A percentile compares a stretch with the other conserved stretches of the same genome.
These are phyloP conservation scores for Chlorociboria aeruginascens DNA, from an alignment of 495 filamentous ascomycete species.

Conservation along the genomic window DNA sequence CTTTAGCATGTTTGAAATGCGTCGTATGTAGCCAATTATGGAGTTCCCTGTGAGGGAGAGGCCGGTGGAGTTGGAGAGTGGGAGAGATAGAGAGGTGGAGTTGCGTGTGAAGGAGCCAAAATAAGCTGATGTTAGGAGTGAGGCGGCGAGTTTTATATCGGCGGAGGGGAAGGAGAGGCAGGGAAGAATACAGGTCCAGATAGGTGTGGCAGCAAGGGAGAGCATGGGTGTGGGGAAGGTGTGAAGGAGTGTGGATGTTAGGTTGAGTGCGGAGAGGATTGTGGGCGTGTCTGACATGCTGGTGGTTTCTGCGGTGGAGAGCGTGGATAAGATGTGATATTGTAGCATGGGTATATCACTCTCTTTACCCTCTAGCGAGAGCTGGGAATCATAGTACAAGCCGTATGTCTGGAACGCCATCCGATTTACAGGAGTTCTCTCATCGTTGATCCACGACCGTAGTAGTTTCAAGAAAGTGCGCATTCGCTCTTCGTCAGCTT, in stretches of 20 bases:
- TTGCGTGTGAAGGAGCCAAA: constrained; percentile 64
- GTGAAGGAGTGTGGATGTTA: constrained; percentile 55
- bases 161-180: constrained; percentile 62
- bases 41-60: constrained; percentile 51
- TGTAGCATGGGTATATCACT: constrained; percentile 21
- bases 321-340: constrained; percentile 31
- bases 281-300: constrained; percentile 55
- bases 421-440: constrained; percentile 54
- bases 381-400: constrained; percentile 63
- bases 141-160: constrained; percentile 65
- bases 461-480: constrained; percentile 56
- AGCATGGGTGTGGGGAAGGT: constrained; percentile 50
- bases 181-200: constrained; percentile 56
- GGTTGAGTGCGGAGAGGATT: constrained; percentile 61
- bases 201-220: constrained; percentile 33
- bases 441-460: constrained; percentile 64
- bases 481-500: constrained; percentile 60
- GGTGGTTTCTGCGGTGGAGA: constrained; percentile 34
- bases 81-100: constrained; percentile 40
- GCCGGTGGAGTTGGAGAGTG: constrained; percentile 57
- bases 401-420: constrained; percentile 69
- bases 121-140: constrained; percentile 62
- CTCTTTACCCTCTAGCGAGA: constrained; percentile 21
- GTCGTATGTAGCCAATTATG: constrained; percentile 52
- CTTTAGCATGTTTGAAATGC: constrained; percentile 52